These are phyloP conservation scores for Neurospora sp. DNA, from an alignment of 495 filamentous ascomycete species.

Conservation along the genomic window DNA sequence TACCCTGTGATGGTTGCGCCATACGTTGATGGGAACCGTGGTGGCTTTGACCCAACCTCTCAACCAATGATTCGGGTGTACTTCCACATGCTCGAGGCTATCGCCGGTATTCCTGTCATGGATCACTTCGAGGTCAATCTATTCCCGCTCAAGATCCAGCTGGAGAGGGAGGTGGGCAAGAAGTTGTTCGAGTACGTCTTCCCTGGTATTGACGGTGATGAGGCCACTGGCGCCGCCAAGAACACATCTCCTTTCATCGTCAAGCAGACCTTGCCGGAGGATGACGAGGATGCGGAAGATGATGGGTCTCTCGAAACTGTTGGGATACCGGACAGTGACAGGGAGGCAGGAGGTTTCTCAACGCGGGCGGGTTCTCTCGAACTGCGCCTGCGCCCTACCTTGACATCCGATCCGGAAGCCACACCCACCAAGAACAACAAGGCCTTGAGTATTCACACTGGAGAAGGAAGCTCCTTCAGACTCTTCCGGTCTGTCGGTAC, in stretches of 20 bases:
- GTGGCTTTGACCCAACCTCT: constrained; percentile 37
- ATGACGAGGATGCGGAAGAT: constrained; percentile 46
- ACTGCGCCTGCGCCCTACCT: constrained; percentile 66
- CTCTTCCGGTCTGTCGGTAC: constrained; percentile 37
- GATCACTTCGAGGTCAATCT: constrained; percentile 94
- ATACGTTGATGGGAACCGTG: constrained; percentile 57
- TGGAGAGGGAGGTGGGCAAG: constrained; percentile 88
- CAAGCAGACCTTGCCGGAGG: constrained; percentile 61
- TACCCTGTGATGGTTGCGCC: constrained; percentile 95
- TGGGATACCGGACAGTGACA: constrained; percentile 17
- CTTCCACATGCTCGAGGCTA: constrained; percentile 97
- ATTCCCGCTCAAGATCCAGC: constrained; percentile 85
- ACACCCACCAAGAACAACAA: constrained; percentile 35
- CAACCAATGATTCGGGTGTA: constrained; percentile 80
- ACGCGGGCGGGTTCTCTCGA: constrained; percentile 61
- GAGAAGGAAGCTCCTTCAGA: constrained; percentile 41
- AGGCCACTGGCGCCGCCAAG: constrained; percentile 31
- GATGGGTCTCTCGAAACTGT: constrained; percentile 24
- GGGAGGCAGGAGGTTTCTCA: constrained; percentile 26
- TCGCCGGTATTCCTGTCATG: constrained; percentile 94
- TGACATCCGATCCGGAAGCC: constrained; percentile 48
- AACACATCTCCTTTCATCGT: constrained; percentile 72
- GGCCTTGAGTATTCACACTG: constrained; percentile 37
- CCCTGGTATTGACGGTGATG: constrained; percentile 55
- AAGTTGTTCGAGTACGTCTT: constrained; percentile 98